Percentiles rank a stretch among this genome's conserved stretches.
phyloP scores from a whole-genome alignment of 2,329 filamentous ascomycete species.

The Colletotrichum sp. region DNA sequence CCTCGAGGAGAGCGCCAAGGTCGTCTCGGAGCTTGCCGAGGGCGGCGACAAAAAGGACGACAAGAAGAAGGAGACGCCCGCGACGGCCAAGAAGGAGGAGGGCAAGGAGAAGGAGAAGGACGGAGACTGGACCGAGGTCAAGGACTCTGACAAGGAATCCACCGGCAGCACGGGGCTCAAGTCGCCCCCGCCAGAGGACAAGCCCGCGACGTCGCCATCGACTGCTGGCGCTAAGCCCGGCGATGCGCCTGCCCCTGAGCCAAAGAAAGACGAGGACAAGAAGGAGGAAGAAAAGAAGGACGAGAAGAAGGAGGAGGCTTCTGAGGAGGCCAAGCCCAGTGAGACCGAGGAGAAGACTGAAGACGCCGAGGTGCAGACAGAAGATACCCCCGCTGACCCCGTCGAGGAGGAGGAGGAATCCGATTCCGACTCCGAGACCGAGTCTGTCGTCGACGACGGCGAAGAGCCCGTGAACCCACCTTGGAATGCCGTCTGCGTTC shows the following conservation, averaged over 20 bases:
- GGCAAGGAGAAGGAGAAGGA: constrained; percentile 23
- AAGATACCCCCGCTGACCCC: not conserved
- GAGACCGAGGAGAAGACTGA: not conserved
- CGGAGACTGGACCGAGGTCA: not conserved
- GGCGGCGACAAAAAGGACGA: constrained; percentile 1
- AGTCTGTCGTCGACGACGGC: constrained; percentile 5
- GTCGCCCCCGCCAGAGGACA: not conserved
- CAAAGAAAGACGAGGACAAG: constrained; percentile 7
- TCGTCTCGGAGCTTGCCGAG: constrained; percentile 12
- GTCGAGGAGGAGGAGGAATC: not conserved
- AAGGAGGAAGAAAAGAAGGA: not conserved
- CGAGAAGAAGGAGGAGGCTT: not conserved
- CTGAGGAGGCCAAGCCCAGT: not conserved
- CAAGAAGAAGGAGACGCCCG: constrained; percentile 10
- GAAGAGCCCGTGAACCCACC: constrained; percentile 25
- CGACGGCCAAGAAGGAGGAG: constrained; percentile 20
- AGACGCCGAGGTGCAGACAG: constrained; percentile 4
- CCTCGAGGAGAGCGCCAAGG: constrained; percentile 24
- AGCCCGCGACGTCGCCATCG: not conserved
- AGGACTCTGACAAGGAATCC: constrained; percentile 7
- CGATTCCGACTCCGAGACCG: constrained; percentile 4
- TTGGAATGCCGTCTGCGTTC: constrained; percentile 48
- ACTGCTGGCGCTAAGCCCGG: not conserved
- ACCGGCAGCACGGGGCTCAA: not conserved
- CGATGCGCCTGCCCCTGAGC: not conserved